phyloP scores from a whole-genome alignment of 768 basidiomycete species.

The Russula sp. region DNA sequence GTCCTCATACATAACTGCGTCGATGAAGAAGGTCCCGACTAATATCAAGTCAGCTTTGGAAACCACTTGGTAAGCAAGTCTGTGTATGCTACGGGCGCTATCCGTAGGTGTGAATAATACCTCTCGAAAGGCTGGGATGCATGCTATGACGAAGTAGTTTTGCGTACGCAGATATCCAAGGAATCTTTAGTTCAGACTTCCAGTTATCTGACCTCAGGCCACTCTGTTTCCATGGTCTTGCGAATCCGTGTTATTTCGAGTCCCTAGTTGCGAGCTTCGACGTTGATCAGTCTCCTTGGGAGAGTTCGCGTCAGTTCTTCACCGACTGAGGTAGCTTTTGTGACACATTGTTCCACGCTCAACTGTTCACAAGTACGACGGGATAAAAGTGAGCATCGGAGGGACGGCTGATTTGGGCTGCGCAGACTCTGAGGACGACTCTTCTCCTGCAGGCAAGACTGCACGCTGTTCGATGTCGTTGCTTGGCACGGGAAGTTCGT shows the following conservation, averaged over 20 bases:
- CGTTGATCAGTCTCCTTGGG: constrained; percentile 55
- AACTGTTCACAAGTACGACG: constrained; percentile 9
- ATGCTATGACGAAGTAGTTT: not conserved
- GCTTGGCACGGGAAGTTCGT: constrained; percentile 65
- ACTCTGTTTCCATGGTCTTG: constrained; percentile 60
- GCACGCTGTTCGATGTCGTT: constrained; percentile 69
- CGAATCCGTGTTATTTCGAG: constrained; percentile 52
- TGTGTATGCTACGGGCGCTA: constrained; percentile 32
- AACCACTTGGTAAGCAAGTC: constrained; percentile 53
- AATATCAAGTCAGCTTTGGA: constrained; percentile 54
- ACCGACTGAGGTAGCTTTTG: not conserved
- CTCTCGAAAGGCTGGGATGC: not conserved
- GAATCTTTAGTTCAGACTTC: constrained; percentile 60
- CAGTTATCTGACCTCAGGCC: constrained; percentile 60
- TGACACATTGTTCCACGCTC: constrained; percentile 44
- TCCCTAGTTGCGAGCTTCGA: constrained; percentile 59
- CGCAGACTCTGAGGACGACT: constrained; percentile 49
- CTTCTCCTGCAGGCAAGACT: constrained; percentile 49
- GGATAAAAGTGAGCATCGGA: not conserved
- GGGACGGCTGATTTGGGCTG: not conserved
- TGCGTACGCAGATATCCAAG: constrained; percentile 45
- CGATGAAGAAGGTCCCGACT: constrained; percentile 44
- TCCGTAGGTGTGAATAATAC: constrained; percentile 14
- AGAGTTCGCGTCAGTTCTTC: constrained; percentile 35
- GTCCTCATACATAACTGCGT: constrained; percentile 33